Percentiles rank a stretch among this genome's conserved stretches.
phyloP scores from a whole-genome alignment of 2,329 filamentous ascomycete genomes.

The Calonectria hongkongensis region DNA sequence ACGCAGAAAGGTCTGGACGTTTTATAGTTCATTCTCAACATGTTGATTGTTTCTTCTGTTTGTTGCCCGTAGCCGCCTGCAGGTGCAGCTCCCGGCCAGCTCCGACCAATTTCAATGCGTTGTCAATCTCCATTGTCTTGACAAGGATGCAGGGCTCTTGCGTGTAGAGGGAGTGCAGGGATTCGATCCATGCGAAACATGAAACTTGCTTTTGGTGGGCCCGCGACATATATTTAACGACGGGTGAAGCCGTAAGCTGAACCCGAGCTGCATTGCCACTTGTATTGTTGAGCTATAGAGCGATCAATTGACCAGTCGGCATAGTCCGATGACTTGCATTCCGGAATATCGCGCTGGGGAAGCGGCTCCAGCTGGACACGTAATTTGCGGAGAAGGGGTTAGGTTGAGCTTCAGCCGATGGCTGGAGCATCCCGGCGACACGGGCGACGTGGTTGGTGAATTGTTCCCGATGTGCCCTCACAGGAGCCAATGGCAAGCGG shows the following conservation, averaged over 20 bases:
- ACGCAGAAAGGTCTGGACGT: background rate
- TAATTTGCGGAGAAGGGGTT: conserved; percentile 19
- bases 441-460: background rate
- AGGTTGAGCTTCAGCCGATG: background rate
- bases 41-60: background rate
- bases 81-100: conserved; percentile 3
- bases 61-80: background rate
- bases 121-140: conserved; percentile 1
- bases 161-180: conserved; percentile 1
- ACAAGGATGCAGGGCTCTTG: conserved; percentile 15
- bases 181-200: conserved; percentile 15
- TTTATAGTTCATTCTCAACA: background rate
- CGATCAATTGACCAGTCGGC: background rate
- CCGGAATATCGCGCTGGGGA: conserved; percentile 16
- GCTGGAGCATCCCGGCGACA: conserved; percentile 5
- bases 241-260: conserved; percentile 24
- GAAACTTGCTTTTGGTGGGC: conserved; percentile 20
- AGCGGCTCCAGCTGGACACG: conserved; percentile 9
- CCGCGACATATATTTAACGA: conserved; percentile 5
- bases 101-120: conserved; percentile 20
- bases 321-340: conserved; percentile 23
- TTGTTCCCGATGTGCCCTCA: background rate
- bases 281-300: conserved; percentile 6
- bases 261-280: conserved; percentile 20
- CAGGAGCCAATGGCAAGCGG: background rate